Conservation (phyloP, 2,329 filamentous ascomycete species). For the Fusarium sp. region DNA sequence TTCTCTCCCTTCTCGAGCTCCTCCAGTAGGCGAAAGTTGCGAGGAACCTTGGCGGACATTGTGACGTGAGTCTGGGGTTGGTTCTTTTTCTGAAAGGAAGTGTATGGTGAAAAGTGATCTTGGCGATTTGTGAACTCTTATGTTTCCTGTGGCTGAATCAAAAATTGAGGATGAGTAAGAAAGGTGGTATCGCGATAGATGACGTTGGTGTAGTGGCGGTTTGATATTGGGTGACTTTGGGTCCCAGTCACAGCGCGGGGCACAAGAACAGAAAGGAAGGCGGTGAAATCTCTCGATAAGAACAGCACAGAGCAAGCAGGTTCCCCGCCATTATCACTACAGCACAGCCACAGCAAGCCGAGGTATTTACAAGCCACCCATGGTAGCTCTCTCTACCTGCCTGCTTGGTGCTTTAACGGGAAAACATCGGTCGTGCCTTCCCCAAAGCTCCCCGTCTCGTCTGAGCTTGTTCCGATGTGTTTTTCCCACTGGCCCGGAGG, state of each 20-base stretch:
- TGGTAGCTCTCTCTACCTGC: conserved; percentile 23
- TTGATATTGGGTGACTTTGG: conserved; percentile 38
- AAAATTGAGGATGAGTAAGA: conserved; percentile 18
- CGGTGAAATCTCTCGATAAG: conserved; percentile 28
- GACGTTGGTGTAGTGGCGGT: conserved; percentile 41
- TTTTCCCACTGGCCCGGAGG: conserved; percentile 45
- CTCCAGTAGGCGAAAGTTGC: conserved; percentile 96
- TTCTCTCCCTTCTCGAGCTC: conserved; percentile 99
- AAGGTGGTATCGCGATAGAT: conserved; percentile 19
- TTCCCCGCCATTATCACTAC: conserved; percentile 29
- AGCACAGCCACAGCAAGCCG: conserved; percentile 22
- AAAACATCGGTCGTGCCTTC: conserved; percentile 29
- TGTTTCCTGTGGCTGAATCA: background rate
- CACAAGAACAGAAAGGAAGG: conserved; percentile 36
- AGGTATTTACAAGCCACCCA: conserved; percentile 30
- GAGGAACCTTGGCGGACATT: conserved; percentile 77
- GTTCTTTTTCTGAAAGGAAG: conserved; percentile 7
- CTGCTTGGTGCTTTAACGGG: conserved; percentile 27
- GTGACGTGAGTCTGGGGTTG: conserved; percentile 3
- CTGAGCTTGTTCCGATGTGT: conserved; percentile 28
- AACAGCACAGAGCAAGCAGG: conserved; percentile 1
- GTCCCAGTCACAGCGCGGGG: conserved; percentile 41
- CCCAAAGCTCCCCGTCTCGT: conserved; percentile 10
- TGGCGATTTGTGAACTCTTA: background rate
- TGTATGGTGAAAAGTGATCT: background rate